phyloP scores from a whole-genome alignment of 768 basidiomycete genomes.

The Hygrocybe punicea region DNA sequence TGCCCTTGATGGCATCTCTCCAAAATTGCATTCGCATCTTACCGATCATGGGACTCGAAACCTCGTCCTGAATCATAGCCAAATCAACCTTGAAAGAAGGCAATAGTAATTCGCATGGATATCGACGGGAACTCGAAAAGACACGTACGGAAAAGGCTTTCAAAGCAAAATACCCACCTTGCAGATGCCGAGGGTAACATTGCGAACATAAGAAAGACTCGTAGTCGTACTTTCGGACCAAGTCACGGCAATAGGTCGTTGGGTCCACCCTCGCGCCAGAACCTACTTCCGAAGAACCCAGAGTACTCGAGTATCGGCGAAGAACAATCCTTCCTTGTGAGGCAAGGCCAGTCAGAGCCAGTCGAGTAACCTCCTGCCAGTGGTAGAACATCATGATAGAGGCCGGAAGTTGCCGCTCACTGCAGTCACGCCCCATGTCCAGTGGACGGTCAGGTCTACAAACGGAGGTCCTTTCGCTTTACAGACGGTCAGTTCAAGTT shows the following conservation, averaged over 20 bases:
- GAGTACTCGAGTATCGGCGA: neutral
- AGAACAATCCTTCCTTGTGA: neutral
- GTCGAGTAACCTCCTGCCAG: neutral
- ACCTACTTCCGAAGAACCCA: neutral
- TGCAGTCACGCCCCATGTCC: constrained; percentile 24
- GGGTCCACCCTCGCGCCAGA: constrained; percentile 33
- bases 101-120: neutral
- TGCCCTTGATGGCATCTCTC: constrained; percentile 71
- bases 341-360: neutral
- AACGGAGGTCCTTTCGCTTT: constrained; percentile 50
- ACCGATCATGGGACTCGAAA: constrained; percentile 72
- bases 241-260: constrained; percentile 60
- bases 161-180: constrained; percentile 69
- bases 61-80: constrained; percentile 70
- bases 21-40: constrained; percentile 86
- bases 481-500: constrained; percentile 41
- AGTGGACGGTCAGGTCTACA: constrained; percentile 44
- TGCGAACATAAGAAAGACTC: constrained; percentile 70
- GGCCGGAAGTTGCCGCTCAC: neutral
- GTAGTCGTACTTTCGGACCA: constrained; percentile 79
- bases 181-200: constrained; percentile 64
- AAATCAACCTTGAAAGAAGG: constrained; percentile 60
- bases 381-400: neutral
- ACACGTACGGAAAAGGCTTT: constrained; percentile 78
- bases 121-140: constrained; percentile 9